A percentile compares a stretch with the other conserved stretches of the same genome.
Evolutionary conservation across 495 filamentous ascomycete genomes (phyloP).

Genomic region (Aspergillus avenaceus): DNA sequence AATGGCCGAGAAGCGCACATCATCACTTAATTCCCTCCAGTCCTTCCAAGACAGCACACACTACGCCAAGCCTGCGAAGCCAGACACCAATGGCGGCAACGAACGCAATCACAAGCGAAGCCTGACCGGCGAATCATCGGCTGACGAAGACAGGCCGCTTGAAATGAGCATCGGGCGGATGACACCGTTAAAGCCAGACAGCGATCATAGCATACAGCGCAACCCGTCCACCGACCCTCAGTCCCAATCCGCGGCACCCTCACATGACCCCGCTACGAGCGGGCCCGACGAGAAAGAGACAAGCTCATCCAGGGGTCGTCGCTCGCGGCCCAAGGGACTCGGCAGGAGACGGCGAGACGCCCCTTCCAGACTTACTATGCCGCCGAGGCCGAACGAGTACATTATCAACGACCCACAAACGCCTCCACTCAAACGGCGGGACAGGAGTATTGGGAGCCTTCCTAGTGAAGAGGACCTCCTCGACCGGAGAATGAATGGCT

Average conservation of each 20-base stretch:
- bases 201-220: not conserved
- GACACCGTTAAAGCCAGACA: conserved; percentile 17
- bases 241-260: no score
- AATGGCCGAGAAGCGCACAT: conserved; percentile 35
- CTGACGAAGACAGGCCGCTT: conserved; percentile 72
- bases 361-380: conserved; percentile 21
- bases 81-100: not conserved
- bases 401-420: conserved; percentile 17
- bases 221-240: not conserved
- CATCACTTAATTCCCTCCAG: conserved; percentile 18
- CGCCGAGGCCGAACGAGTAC: conserved; percentile 20
- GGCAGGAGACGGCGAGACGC: conserved; percentile 9
- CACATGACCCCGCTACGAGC: not conserved
- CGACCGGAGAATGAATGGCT: conserved; percentile 76
- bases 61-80: not conserved
- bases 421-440: conserved; percentile 24
- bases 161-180: conserved; percentile 65
- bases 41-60: conserved; percentile 1
- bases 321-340: conserved; percentile 1
- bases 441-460: conserved; percentile 65
- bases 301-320: conserved; percentile 7
- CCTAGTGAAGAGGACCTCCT: conserved; percentile 82
- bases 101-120: conserved; percentile 36
- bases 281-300: not conserved
- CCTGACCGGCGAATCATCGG: conserved; percentile 60